Evolutionary conservation across 176 grass and related monocot species (phyloP).

Genomic region (Ensete ventricosum): DNA sequence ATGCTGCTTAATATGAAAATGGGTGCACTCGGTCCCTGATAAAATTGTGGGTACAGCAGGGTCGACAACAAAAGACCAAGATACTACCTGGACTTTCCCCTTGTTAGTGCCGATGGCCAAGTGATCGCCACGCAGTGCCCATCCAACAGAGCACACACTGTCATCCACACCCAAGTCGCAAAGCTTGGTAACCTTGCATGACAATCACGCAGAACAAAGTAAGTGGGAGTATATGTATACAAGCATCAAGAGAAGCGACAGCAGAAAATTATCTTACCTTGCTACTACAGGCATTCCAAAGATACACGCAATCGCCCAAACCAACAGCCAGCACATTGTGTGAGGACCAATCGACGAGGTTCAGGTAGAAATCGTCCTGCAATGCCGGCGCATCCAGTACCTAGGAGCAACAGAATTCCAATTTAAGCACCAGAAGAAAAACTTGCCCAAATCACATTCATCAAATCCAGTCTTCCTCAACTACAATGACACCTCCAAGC

Average conservation of each 20-base stretch:
- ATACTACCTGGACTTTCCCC: conserved; percentile 82
- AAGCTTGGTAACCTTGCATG: conserved; percentile 81
- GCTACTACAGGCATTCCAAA: conserved; percentile 99
- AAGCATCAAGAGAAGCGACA: neutral
- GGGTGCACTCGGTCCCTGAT: neutral
- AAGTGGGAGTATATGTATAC: neutral
- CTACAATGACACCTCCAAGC: neutral
- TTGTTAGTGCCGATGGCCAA: conserved; percentile 86
- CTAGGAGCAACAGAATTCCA: conserved; percentile 15
- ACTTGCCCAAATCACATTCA: neutral
- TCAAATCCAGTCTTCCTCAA: conserved; percentile 12
- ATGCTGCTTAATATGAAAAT: neutral
- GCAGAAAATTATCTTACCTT: conserved; percentile 37
- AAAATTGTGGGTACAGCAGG: no score
- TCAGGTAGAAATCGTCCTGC: conserved; percentile 98
- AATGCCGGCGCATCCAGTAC: conserved; percentile 91
- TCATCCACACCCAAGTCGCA: conserved; percentile 85
- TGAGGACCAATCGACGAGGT: conserved; percentile 98
- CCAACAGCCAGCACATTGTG: conserved; percentile 86
- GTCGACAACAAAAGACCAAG: neutral
- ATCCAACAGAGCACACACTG: conserved; percentile 83
- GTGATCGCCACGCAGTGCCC: conserved; percentile 78
- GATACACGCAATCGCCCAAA: conserved; percentile 84
- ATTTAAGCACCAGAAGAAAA: neutral
- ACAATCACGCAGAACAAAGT: neutral